Evolutionary conservation across 129 eudicot genomes (phyloP).

Genomic region (Lactuca saligna): DNA sequence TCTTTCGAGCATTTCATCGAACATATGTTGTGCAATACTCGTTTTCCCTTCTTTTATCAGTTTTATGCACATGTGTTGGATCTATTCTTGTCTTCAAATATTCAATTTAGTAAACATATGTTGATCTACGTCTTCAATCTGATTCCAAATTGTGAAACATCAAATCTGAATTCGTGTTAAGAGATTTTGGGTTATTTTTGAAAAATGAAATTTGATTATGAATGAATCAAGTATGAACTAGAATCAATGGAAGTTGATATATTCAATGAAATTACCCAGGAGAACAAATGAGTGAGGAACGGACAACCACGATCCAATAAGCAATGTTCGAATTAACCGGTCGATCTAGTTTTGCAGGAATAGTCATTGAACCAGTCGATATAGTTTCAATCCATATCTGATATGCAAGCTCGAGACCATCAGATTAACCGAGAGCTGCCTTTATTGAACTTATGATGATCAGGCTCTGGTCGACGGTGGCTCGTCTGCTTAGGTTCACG

Average conservation of each 20-base stretch:
- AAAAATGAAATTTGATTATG: no score
- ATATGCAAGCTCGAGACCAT: neutral
- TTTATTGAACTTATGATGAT: slow-evolving; percentile 40
- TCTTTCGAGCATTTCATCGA: no score
- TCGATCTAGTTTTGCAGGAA: slow-evolving; percentile 9
- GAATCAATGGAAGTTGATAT: no score
- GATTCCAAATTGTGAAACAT: neutral
- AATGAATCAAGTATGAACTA: no score
- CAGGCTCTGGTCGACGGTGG: slow-evolving; percentile 36
- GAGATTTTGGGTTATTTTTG: no score
- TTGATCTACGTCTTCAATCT: slow-evolving; percentile 74
- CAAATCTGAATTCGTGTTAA: neutral
- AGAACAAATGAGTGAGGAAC: no score
- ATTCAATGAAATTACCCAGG: no score
- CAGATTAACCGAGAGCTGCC: slow-evolving; percentile 28
- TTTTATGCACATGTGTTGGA: no score
- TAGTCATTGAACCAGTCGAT: slow-evolving; percentile 42
- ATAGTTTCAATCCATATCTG: slow-evolving; percentile 72
- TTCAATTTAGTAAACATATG: slow-evolving; percentile 24
- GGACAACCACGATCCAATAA: no score
- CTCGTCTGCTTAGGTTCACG: slow-evolving; percentile 25
- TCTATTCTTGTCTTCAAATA: no score
- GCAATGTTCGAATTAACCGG: slow-evolving; percentile 74
- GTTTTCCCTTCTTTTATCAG: no score
- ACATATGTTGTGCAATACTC: no score